Evolutionary conservation across 2,329 filamentous ascomycete species (phyloP), one percentile per base, ranked within the genome.

Genomic region (Alternaria arbusti): DNA sequence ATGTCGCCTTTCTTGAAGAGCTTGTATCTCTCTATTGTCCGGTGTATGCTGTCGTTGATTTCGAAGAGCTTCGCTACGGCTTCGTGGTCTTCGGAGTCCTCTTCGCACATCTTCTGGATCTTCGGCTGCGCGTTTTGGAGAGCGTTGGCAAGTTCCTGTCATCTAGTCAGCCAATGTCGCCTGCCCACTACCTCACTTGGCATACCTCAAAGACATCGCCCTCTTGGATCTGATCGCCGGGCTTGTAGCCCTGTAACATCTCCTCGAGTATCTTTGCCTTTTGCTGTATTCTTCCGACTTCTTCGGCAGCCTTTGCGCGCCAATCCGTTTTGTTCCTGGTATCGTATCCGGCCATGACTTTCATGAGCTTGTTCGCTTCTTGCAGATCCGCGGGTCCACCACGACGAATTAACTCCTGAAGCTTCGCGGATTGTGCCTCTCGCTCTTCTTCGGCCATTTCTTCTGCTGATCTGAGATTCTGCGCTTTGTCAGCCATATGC

Each of bases 101-200:
- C 96, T 80, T 98, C 95, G 76, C 95, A 98, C 95, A 99, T 99
- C 82, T 93, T 97, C 79, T 98, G 95, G 69, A 99, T 98, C 84
- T 99, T 99, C 9, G 96, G 96, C 74, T 99, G 96, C 3, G 96
- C 96, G 76, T 91, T 97, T 79, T 93, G 92, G 49, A 99, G 85
- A 10, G 96, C 90, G 68, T 91, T 90, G 6, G 94, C 94, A 57
- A 99, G 86, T 84, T 99, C 96, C 84, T 94, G 28, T 25, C 40
- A 12, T 12, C 32, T n/a, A 15, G 63, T 78, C 36, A 77, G 65
- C 55, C 20, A 61, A 30, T 23, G 68, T 64, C 52, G 44, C 44
- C 32, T 47, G 32, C 12, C 45, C 20, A 81, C 78, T 82, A 57
- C 75, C 32, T 9, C 11, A 20, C 8, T 6, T 6, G 50, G 28